phyloP scores from a whole-genome alignment of 345 rosid genomes.

The Corchorus capsularis region DNA sequence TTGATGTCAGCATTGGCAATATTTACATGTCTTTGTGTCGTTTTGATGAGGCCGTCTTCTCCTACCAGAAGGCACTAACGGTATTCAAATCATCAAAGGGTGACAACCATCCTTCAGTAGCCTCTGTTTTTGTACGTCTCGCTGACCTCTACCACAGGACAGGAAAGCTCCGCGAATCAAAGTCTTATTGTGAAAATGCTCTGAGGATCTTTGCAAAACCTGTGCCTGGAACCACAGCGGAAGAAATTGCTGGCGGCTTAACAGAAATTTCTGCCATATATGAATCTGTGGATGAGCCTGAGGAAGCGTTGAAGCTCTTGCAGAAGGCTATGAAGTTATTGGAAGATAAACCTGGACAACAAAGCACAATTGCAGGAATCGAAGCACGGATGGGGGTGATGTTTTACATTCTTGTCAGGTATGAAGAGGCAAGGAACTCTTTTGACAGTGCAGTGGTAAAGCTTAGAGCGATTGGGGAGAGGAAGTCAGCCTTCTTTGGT shows the following conservation, averaged over 20 bases:
- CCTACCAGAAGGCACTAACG: constrained; percentile 98
- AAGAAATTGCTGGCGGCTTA: constrained; percentile 90
- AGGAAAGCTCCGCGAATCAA: constrained; percentile 93
- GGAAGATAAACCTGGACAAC: constrained; percentile 98
- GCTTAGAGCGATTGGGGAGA: constrained; percentile 89
- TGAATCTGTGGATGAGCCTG: constrained; percentile 98
- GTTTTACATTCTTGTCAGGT: constrained; percentile 88
- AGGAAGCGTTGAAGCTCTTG: constrained; percentile 94
- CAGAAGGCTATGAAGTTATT: constrained; percentile 90
- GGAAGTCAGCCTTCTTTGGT: constrained; percentile 94
- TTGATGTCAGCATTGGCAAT: constrained; percentile 96
- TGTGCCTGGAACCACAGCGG: constrained; percentile 90
- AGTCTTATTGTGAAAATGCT: constrained; percentile 92
- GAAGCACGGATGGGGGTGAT: constrained; percentile 99
- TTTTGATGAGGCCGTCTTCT: constrained; percentile 93
- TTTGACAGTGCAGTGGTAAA: constrained; percentile 85
- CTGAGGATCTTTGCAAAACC: constrained; percentile 92
- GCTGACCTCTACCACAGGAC: constrained; percentile 97
- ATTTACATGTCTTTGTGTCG: constrained; percentile 87
- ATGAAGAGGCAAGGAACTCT: constrained; percentile 84
- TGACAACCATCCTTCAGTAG: constrained; percentile 91
- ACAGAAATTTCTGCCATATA: constrained; percentile 92
- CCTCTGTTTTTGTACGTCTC: constrained; percentile 87
- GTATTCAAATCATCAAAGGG: constrained; percentile 96
- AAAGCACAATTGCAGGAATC: constrained; percentile 91